phyloP scores from a whole-genome alignment of 2,329 filamentous ascomycete species.

The Triangularia verruculosa region DNA sequence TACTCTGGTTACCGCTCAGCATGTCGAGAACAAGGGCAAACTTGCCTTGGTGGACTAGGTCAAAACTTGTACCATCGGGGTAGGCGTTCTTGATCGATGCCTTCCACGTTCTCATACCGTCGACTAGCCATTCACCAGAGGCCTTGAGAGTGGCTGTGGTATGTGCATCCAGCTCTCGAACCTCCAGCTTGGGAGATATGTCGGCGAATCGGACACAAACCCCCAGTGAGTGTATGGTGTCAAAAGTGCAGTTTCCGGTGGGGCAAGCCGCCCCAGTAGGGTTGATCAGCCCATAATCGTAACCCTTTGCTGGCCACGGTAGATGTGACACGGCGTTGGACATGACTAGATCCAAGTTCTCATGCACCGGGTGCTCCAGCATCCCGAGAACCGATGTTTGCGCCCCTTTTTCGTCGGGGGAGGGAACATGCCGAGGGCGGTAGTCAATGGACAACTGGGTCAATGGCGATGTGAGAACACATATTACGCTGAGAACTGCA shows the following conservation, averaged over 20 bases:
- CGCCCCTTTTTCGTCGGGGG: neutral
- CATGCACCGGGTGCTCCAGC: neutral
- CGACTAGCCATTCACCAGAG: neutral
- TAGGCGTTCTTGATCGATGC: neutral
- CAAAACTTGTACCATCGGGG: neutral
- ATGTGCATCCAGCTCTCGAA: too few relatives aligned
- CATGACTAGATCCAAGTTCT: neutral
- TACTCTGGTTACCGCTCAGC: neutral
- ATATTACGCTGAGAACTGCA: conserved; percentile 10
- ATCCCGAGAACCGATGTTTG: neutral
- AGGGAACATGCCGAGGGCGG: neutral
- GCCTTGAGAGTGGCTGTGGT: too few relatives aligned
- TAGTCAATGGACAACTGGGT: conserved; percentile 15
- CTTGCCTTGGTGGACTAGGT: neutral
- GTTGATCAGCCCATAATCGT: neutral
- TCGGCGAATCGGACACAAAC: neutral
- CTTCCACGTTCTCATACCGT: neutral
- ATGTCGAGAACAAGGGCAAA: neutral
- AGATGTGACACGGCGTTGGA: too few relatives aligned
- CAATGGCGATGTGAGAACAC: conserved; percentile 13
- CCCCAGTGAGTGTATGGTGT: neutral
- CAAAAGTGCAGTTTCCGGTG: neutral
- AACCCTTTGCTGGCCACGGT: neutral
- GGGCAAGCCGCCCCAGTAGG: neutral
- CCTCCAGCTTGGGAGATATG: neutral